These are phyloP conservation scores for Paxillus involutus DNA, from an alignment of 768 basidiomycete genomes.

Conservation along the genomic window DNA sequence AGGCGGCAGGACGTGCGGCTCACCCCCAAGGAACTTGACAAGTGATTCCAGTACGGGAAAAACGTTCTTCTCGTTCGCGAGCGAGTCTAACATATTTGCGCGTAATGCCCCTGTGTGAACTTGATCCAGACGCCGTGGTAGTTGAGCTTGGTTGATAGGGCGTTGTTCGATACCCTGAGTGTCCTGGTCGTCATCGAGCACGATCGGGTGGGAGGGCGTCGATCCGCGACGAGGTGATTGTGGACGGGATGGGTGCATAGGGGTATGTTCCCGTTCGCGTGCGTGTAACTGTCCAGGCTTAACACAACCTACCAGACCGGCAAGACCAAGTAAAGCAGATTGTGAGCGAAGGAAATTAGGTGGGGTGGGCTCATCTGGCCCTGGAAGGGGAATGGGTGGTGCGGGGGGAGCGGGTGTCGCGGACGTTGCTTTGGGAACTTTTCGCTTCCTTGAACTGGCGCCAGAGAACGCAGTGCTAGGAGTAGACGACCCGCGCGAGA, in stretches of 20 bases:
- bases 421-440: slow-evolving; percentile 36
- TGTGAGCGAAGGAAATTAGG: slow-evolving; percentile 74
- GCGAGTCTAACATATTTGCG: slow-evolving; percentile 57
- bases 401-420: slow-evolving; percentile 46
- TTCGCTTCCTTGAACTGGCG: slow-evolving; percentile 31
- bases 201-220: slow-evolving; percentile 63
- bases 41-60: slow-evolving; percentile 65
- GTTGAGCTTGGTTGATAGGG: background rate
- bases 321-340: slow-evolving; percentile 66
- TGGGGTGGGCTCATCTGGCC: slow-evolving; percentile 59
- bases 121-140: slow-evolving; percentile 18
- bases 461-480: background rate
- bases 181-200: slow-evolving; percentile 60
- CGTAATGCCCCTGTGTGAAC: slow-evolving; percentile 45
- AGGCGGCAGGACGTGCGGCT: slow-evolving; percentile 22
- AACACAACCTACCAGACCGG: slow-evolving; percentile 67
- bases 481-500: slow-evolving; percentile 8
- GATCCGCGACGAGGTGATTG: slow-evolving; percentile 46
- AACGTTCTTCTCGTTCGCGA: slow-evolving; percentile 64
- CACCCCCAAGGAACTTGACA: slow-evolving; percentile 50
- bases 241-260: slow-evolving; percentile 35
- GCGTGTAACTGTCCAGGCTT: slow-evolving; percentile 44
- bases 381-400: slow-evolving; percentile 62
- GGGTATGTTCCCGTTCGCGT: background rate
- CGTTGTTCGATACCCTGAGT: slow-evolving; percentile 20